A percentile compares a stretch with the other conserved stretches of the same genome.
Evolutionary conservation across 2,329 filamentous ascomycete genomes (phyloP).

Genomic region (Sclerotinia spermophila): DNA sequence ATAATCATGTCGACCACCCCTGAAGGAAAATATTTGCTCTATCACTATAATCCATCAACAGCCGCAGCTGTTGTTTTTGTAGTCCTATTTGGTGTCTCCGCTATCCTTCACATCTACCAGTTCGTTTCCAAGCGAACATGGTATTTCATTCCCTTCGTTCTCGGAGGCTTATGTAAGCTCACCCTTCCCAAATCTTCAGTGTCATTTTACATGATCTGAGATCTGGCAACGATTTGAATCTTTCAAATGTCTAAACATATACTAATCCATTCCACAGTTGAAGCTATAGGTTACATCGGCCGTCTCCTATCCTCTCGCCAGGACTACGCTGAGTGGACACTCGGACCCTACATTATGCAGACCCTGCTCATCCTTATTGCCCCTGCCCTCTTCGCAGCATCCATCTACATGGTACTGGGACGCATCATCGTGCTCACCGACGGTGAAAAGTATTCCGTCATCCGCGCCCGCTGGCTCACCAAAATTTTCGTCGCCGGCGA

Average conservation of each 20-base stretch:
- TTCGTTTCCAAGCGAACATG: constrained; percentile 24
- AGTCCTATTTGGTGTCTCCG: constrained; percentile 19
- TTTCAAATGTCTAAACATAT: neutral
- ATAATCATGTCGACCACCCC: neutral
- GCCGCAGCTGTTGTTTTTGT: constrained; percentile 24
- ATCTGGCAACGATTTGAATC: neutral
- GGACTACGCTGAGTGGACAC: constrained; percentile 26
- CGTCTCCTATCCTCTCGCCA: constrained; percentile 29
- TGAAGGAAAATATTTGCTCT: constrained; percentile 12
- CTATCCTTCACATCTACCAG: constrained; percentile 23
- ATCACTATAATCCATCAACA: constrained; percentile 25
- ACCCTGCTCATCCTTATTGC: constrained; percentile 40
- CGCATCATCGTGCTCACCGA: constrained; percentile 39
- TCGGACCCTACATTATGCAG: constrained; percentile 39
- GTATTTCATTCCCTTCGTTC: constrained; percentile 35
- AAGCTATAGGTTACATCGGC: constrained; percentile 40
- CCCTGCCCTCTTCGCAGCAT: constrained; percentile 41
- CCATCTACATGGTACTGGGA: constrained; percentile 43
- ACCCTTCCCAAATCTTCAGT: neutral
- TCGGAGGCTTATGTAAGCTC: constrained; percentile 29
- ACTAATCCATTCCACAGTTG: constrained; percentile 38
- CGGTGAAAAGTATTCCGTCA: constrained; percentile 39
- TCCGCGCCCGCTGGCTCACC: constrained; percentile 39
- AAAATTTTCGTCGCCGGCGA: constrained; percentile 47
- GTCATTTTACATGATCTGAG: too few species aligned